Conservation (phyloP, 2,329 filamentous ascomycete species). For the Diplodia scrobiculata region DNA sequence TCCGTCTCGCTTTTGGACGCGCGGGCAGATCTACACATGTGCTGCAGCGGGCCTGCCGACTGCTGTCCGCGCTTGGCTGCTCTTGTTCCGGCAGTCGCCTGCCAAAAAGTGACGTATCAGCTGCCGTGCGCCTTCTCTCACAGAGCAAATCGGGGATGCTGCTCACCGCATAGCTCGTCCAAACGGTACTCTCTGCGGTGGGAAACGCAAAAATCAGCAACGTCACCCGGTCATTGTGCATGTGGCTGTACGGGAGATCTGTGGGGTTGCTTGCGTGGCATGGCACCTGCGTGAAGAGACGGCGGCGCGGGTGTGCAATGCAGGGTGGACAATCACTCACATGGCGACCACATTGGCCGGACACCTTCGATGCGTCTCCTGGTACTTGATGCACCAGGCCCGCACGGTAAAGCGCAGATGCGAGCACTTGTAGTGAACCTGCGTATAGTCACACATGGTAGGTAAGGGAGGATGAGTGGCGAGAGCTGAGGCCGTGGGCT, state of each 20-base stretch:
- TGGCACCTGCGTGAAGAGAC: slow-evolving; percentile 25
- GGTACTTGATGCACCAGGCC: slow-evolving; percentile 58
- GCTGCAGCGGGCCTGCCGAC: slow-evolving; percentile 25
- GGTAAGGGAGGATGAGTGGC: slow-evolving; percentile 1
- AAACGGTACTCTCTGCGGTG: slow-evolving; percentile 46
- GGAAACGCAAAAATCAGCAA: background rate
- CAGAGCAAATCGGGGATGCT: background rate
- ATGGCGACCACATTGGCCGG: slow-evolving; percentile 58
- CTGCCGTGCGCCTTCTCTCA: background rate
- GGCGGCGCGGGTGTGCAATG: background rate
- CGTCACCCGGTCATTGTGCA: background rate
- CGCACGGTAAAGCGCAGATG: slow-evolving; percentile 59
- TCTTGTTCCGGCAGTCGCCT: slow-evolving; percentile 29
- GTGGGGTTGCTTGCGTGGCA: slow-evolving; percentile 23
- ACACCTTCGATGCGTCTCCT: slow-evolving; percentile 59
- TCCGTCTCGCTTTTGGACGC: background rate
- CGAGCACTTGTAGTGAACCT: slow-evolving; percentile 60
- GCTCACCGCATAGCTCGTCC: slow-evolving; percentile 52
- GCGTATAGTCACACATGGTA: slow-evolving; percentile 61
- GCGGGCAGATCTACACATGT: slow-evolving; percentile 7
- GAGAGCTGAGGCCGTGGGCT: slow-evolving; percentile 10
- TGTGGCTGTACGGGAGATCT: slow-evolving; percentile 14
- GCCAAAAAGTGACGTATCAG: slow-evolving; percentile 9
- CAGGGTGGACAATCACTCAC: slow-evolving; percentile 38
- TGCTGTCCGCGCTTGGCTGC: slow-evolving; percentile 11